Evolutionary conservation across 148 eudicot species (phyloP).

Genomic region (Nepenthes gracilis): DNA sequence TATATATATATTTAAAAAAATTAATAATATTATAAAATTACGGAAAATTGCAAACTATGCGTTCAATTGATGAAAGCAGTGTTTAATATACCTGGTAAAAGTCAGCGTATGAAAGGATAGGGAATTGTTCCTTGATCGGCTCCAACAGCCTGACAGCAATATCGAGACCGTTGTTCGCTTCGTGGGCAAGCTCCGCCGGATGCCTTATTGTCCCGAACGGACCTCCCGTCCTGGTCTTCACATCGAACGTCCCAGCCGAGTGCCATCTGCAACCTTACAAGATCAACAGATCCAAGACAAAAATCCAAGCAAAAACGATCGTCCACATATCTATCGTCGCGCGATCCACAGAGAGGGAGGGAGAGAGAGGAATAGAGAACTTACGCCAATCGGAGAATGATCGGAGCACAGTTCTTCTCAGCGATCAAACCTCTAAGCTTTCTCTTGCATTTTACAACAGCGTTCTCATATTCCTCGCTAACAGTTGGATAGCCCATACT

Average conservation of each 20-base stretch:
- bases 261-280: constrained; percentile 45
- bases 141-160: constrained; percentile 57
- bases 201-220: constrained; percentile 69
- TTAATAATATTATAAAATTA: no score
- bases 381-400: constrained; percentile 43
- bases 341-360: no score
- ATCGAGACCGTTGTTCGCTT: constrained; percentile 62
- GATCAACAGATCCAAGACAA: not conserved
- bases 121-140: constrained; percentile 59
- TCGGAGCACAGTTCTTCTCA: constrained; percentile 39
- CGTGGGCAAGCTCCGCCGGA: constrained; percentile 43
- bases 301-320: no score
- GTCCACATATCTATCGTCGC: no score
- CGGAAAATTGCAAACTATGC: no score
- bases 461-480: constrained; percentile 36
- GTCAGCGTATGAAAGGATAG: constrained; percentile 1
- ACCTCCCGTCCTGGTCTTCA: constrained; percentile 56
- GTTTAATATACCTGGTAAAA: constrained; percentile 6
- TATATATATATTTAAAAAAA: no score
- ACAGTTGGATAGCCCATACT: constrained; percentile 40
- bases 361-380: not conserved
- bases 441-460: constrained; percentile 34
- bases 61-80: no score
- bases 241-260: constrained; percentile 69
- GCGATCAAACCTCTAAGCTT: constrained; percentile 36